A percentile compares a stretch with the other conserved stretches of the same genome.
These are phyloP conservation scores for Sedum album DNA, from an alignment of 164 flowering plant genomes.

Conservation along the genomic window DNA sequence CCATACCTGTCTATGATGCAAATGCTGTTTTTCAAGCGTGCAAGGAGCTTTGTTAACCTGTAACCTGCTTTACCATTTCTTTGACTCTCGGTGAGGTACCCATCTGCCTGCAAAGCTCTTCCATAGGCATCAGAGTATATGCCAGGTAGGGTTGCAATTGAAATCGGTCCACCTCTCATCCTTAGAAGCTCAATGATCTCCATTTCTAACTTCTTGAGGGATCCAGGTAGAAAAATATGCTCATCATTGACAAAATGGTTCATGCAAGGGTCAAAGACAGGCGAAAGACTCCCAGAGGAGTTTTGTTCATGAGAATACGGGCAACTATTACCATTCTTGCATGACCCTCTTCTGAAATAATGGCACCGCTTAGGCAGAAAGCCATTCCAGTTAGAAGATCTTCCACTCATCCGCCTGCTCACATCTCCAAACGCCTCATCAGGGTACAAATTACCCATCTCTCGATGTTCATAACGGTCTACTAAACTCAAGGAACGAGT, in stretches of 20 bases:
- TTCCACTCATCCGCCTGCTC: constrained; percentile 22
- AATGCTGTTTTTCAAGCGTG: constrained; percentile 51
- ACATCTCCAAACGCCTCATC: constrained; percentile 22
- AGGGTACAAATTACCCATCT: constrained; percentile 23
- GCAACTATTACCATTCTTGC: constrained; percentile 78
- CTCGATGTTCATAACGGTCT: constrained; percentile 36
- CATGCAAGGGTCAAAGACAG: constrained; percentile 19
- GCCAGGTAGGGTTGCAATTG: constrained; percentile 82
- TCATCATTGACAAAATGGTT: constrained; percentile 29
- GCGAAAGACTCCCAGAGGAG: constrained; percentile 32
- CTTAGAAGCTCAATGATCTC: constrained; percentile 71
- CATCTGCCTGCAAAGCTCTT: constrained; percentile 68
- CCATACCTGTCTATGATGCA: constrained; percentile 67
- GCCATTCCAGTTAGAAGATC: constrained; percentile 18
- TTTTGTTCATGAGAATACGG: constrained; percentile 57
- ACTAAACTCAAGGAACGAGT: constrained; percentile 36
- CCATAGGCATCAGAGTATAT: constrained; percentile 73
- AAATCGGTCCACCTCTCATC: constrained; percentile 59
- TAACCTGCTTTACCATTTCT: constrained; percentile 87
- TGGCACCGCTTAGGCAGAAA: constrained; percentile 56
- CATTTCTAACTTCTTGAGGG: constrained; percentile 64
- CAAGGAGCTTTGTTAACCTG: constrained; percentile 80
- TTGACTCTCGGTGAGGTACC: constrained; percentile 90
- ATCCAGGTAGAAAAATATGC: constrained; percentile 44
- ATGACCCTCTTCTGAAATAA: constrained; percentile 66